Evolutionary conservation across 1,284 basidiomycete genomes (phyloP), one percentile per base, ranked within the genome.

Genomic region (Heterobasidion occidentale): DNA sequence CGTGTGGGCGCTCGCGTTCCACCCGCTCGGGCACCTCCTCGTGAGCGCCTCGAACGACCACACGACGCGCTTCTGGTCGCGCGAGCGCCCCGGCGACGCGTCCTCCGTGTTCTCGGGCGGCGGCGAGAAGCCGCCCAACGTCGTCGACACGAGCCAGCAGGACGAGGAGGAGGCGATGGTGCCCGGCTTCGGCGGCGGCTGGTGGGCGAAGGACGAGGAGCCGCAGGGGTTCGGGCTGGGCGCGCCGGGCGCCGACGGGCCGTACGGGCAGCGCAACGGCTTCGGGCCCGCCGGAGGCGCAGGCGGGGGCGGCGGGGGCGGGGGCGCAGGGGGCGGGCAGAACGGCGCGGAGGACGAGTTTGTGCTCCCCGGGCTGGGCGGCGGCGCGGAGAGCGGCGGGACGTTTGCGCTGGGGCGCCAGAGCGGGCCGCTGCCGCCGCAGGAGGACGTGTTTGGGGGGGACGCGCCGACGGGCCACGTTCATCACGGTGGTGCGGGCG

Each of bases 51-150:
- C 90, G 36, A 98, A 98, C 74, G 96, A 99, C 75, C 94, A 97
- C 71, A 97, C 95, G 11, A 97, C 96, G 14, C 84, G 95, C 12
- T 99, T 98, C 79, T 99, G 97, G 96, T 88, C 88, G 56, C 83
- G 96, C 53, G 90, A 92, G 62, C 78, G 88, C 50, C 94, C 85
- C 0, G 90, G 90, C 33, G 89, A 91, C 63, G 76, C 77, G 0
- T 74, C 77, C 9, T 81, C 79, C 45, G 86, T 87, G 38, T 89
- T 88, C 69, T 81, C 80, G 0, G 85, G 81, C 7, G 87, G 86
- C 6, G 88, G 88, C 19, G 86, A 88, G 74, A 90, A 90, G 69
- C 89, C 88, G 15, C 86, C 84, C 0, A 83, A 80, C 61, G 71
- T 77, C 46, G 70, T 70, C 8, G 86, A 81, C 62, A 70, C 74